Evolutionary conservation across 768 basidiomycete species (phyloP).

Genomic region (Podaxis sp.): DNA sequence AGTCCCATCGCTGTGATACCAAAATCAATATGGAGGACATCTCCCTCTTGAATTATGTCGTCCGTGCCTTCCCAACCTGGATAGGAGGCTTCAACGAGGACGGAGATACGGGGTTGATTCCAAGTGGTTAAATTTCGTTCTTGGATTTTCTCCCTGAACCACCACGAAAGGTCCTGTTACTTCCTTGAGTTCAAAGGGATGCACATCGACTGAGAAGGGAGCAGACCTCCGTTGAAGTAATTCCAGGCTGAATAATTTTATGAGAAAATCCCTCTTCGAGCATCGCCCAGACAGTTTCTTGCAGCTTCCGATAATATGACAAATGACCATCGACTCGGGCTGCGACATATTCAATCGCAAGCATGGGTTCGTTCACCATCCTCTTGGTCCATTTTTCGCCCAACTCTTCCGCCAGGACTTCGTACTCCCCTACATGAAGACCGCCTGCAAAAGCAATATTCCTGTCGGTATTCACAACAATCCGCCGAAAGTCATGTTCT

Average conservation of each 20-base stretch:
- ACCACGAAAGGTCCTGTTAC: constrained; percentile 50
- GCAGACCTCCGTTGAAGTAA: constrained; percentile 44
- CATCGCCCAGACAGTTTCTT: constrained; percentile 53
- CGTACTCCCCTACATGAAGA: constrained; percentile 48
- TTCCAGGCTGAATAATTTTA: constrained; percentile 37
- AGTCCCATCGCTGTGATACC: constrained; percentile 54
- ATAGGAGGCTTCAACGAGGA: constrained; percentile 38
- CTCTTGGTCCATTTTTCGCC: constrained; percentile 41
- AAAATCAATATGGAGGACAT: constrained; percentile 55
- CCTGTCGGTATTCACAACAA: constrained; percentile 46
- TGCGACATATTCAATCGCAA: constrained; percentile 49
- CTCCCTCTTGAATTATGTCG: constrained; percentile 43
- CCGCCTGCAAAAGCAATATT: constrained; percentile 50
- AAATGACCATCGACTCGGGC: constrained; percentile 41
- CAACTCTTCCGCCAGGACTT: constrained; percentile 35
- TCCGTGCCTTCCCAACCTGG: constrained; percentile 42
- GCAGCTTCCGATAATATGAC: constrained; percentile 43
- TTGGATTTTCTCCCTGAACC: constrained; percentile 54
- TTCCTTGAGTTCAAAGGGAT: neutral
- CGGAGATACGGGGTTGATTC: constrained; percentile 53
- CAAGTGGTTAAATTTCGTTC: constrained; percentile 46
- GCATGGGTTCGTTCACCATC: constrained; percentile 41
- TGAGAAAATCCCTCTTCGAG: constrained; percentile 53
- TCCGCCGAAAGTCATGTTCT: constrained; percentile 36
- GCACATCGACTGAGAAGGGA: neutral